Conservation (phyloP, 2,329 filamentous ascomycete genomes). For the Apiospora arundinis region DNA sequence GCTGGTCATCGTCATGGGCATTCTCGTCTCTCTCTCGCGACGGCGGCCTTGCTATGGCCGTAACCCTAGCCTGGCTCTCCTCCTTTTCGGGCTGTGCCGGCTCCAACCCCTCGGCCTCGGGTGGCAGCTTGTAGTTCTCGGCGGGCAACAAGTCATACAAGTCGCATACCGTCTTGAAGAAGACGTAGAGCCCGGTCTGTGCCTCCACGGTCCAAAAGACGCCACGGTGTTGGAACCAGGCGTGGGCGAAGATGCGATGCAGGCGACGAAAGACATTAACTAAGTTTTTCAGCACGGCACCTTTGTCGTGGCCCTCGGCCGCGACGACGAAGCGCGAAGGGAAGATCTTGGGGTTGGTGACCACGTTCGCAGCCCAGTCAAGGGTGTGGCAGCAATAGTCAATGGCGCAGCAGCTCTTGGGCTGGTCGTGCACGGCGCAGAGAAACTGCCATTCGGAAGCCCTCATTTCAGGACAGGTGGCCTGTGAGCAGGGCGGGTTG, state of each 20-base stretch:
- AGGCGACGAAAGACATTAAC: slow-evolving; percentile 94
- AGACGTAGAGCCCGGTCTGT: slow-evolving; percentile 89
- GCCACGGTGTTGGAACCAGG: slow-evolving; percentile 96
- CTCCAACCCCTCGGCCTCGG: slow-evolving; percentile 88
- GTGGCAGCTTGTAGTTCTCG: slow-evolving; percentile 94
- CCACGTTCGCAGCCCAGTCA: slow-evolving; percentile 94
- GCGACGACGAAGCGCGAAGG: slow-evolving; percentile 75
- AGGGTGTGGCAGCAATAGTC: slow-evolving; percentile 99
- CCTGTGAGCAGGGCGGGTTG: slow-evolving; percentile 82
- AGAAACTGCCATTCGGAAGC: slow-evolving; percentile 99
- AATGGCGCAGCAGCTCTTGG: slow-evolving; percentile 96
- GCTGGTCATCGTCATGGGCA: slow-evolving; percentile 55
- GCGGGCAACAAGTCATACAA: slow-evolving; percentile 86
- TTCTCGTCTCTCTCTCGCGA: slow-evolving; percentile 36
- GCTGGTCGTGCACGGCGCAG: slow-evolving; percentile 95
- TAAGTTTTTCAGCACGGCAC: slow-evolving; percentile 77
- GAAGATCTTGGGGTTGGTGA: slow-evolving; percentile 95
- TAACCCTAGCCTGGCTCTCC: slow-evolving; percentile 43
- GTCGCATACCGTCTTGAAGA: slow-evolving; percentile 98
- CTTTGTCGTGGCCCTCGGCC: slow-evolving; percentile 62
- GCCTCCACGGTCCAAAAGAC: slow-evolving; percentile 95
- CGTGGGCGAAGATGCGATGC: slow-evolving; percentile 96
- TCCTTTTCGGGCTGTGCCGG: slow-evolving; percentile 50
- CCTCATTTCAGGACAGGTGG: slow-evolving; percentile 96
- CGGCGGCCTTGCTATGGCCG: slow-evolving; percentile 41